Evolutionary conservation across 352 stramenopile genomes (phyloP).

Genomic region (Hyaloperonospora arabidopsidis): DNA sequence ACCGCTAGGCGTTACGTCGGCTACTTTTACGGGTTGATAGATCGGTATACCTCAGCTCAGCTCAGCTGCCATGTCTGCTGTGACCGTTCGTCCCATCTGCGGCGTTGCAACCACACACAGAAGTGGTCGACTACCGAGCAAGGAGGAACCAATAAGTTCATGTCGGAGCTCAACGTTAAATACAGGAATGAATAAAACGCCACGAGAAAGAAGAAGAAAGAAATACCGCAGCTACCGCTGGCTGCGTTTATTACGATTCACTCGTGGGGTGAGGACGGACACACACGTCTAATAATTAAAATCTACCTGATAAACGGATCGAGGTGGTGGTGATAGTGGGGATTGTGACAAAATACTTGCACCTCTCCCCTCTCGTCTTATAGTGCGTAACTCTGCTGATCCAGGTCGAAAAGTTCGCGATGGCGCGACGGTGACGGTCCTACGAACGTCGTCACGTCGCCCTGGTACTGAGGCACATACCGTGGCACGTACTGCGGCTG

Average conservation of each 20-base stretch:
- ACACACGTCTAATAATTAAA: conserved; percentile 26
- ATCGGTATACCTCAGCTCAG: no score
- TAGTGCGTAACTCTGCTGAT: conserved; percentile 55
- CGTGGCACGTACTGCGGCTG: conserved; percentile 30
- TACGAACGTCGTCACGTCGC: conserved; percentile 2
- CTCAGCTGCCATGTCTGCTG: no score
- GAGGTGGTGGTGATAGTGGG: neutral
- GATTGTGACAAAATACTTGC: no score
- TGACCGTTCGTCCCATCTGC: no score
- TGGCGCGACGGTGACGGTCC: conserved; percentile 13
- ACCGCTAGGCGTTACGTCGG: no score
- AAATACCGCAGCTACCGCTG: conserved; percentile 25
- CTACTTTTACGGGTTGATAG: no score
- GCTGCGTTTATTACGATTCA: conserved; percentile 27
- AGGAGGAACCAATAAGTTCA: neutral
- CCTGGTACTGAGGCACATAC: conserved; percentile 32
- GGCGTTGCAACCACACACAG: no score
- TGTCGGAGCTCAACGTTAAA: neutral
- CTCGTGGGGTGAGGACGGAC: conserved; percentile 1
- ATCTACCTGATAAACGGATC: conserved; percentile 13
- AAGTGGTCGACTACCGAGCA: no score
- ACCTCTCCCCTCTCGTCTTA: conserved; percentile 15
- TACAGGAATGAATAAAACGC: no score
- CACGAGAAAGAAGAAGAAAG: conserved; percentile 3
- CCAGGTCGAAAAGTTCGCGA: conserved; percentile 33